A percentile compares a stretch with the other conserved stretches of the same genome.
phyloP scores from a whole-genome alignment of 176 grass and related monocot genomes.

The Areca catechu region DNA sequence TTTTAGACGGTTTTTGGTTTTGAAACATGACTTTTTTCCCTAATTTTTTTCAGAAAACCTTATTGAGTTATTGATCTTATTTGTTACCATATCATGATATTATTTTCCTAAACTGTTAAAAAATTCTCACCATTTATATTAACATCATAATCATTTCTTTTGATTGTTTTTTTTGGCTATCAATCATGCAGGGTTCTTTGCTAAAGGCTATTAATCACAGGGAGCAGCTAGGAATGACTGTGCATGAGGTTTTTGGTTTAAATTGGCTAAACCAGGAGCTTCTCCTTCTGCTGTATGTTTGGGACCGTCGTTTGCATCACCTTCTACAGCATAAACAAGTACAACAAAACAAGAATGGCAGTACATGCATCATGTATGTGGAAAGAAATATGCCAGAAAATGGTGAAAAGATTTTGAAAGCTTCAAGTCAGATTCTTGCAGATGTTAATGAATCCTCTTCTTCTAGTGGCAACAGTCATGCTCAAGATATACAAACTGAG shows the following conservation, averaged over 20 bases:
- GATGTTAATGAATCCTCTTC: slow-evolving; percentile 16
- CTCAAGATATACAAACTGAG: slow-evolving; percentile 6
- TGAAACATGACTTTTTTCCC: no score
- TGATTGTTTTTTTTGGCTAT: no score
- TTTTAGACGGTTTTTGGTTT: no score
- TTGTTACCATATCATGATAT: background rate
- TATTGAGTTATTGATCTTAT: background rate
- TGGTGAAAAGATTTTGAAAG: slow-evolving; percentile 15
- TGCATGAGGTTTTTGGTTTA: slow-evolving; percentile 53
- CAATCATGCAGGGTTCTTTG: slow-evolving; percentile 42
- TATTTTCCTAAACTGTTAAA: no score
- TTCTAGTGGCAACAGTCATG: background rate
- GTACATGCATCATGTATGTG: slow-evolving; percentile 19
- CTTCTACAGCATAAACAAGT: slow-evolving; percentile 43
- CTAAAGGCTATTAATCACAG: slow-evolving; percentile 28
- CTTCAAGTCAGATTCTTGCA: slow-evolving; percentile 9
- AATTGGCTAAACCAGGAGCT: slow-evolving; percentile 85
- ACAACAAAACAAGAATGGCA: slow-evolving; percentile 21
- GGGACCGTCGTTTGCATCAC: slow-evolving; percentile 73
- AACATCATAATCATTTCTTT: no score
- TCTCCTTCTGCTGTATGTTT: slow-evolving; percentile 68
- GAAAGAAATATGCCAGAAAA: background rate
- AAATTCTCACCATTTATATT: no score
- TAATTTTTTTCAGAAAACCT: background rate
- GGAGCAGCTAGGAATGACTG: slow-evolving; percentile 26